Percentiles rank a stretch among this genome's conserved stretches.
These are phyloP conservation scores for Fusarium longipes DNA, from an alignment of 2,329 filamentous ascomycete species.

Conservation along the genomic window DNA sequence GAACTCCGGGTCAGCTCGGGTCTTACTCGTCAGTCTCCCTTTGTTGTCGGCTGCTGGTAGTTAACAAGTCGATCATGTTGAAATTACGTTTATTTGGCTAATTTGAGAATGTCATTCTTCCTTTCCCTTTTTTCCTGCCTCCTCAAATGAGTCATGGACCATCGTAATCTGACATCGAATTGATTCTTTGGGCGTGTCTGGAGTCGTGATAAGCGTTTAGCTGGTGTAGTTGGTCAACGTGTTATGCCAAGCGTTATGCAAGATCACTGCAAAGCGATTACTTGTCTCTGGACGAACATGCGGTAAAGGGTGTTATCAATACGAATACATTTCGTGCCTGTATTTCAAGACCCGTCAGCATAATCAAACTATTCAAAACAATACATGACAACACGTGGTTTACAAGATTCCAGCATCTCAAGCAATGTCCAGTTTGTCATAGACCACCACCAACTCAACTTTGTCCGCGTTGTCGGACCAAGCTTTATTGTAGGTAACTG, in stretches of 20 bases:
- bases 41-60: slow-evolving; percentile 1
- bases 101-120: background rate
- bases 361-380: background rate
- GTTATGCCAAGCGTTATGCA: slow-evolving; percentile 34
- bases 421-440: background rate
- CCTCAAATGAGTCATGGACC: slow-evolving; percentile 16
- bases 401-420: slow-evolving; percentile 10
- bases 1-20: slow-evolving; percentile 39
- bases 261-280: slow-evolving; percentile 3
- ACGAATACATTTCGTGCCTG: background rate
- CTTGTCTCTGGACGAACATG: slow-evolving; percentile 3
- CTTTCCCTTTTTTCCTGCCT: background rate
- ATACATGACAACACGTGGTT: slow-evolving; percentile 12
- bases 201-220: background rate
- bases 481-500: background rate
- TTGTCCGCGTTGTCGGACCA: slow-evolving; percentile 35
- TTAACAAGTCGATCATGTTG: slow-evolving; percentile 10
- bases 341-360: background rate
- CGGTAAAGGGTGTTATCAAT: slow-evolving; percentile 10
- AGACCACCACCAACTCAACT: background rate
- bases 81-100: slow-evolving; percentile 12
- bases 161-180: background rate
- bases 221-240: slow-evolving; percentile 3
- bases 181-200: background rate
- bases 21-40: slow-evolving; percentile 25